Evolutionary conservation across 2,329 filamentous ascomycete genomes (phyloP), one percentile per base, ranked within the genome.

Genomic region (Lomentospora prolificans): DNA sequence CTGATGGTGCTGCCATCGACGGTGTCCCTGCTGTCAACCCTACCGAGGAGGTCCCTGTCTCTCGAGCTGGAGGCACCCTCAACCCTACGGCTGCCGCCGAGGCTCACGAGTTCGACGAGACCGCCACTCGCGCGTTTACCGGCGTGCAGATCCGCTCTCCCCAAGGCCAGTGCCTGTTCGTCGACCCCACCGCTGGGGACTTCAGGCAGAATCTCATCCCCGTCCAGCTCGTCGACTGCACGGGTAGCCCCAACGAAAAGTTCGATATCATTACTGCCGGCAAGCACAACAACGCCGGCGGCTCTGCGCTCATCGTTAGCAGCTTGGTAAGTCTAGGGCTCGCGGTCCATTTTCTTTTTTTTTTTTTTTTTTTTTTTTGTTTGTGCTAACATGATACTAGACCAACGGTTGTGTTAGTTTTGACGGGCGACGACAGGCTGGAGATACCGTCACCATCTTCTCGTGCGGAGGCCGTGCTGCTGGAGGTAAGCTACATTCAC

Each of bases 131-230:
- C 3, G 70, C 71, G 5, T 74, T 79, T 56, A 69, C 67, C 36
- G 68, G 67, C 36, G 71, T 75, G 39, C 67, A 71, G 55, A 75
- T 80, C 63, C 68, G 72, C 30, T 71, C 75, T 0, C 65, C 75
- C 9, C 72, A 75, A 58, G 76, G 76, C 25, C 69, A 74, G 53
- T 80, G 77, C 57, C 68, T 80, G n/a, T 78, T 72, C 31, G 64
- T 79, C 48, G 74, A 80, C 60, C 73, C 75, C 0, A 75, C 75
- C 1, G 76, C 75, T 0, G 77, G 77, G 33, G 77, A 80, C 60
- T 80, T 79, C 64, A 74, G 77, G 4, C 68, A 75, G 64, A 80
- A 80, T 60, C 66, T 80, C 50, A 77, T 79, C 53, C 77, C 77
- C 2, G 64, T 80, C 7, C 67, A 69, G 22, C 61, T 78, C 8